Evolutionary conservation across 345 rosid genomes (phyloP), one percentile per base, ranked within the genome.

Genomic region (Turritis glabra): DNA sequence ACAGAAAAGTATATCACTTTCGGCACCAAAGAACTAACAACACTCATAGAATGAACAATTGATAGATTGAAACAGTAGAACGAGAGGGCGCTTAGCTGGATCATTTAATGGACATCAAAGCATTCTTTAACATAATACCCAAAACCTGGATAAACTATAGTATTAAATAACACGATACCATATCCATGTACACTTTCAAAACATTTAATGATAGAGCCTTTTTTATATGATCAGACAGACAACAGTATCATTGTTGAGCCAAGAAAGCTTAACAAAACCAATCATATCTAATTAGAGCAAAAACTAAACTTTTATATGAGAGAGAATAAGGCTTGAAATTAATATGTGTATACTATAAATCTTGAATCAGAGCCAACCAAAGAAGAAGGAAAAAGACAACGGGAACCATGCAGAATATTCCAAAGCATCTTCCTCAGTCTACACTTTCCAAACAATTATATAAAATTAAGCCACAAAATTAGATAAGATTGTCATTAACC

Each of bases 331-430:
- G n/a, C n/a, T n/a, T n/a, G n/a, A n/a, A n/a, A n/a, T n/a, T n/a
- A n/a, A n/a, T n/a, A n/a, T n/a, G n/a, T n/a, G n/a, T n/a, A n/a
- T n/a, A n/a, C n/a, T n/a, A n/a, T n/a, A n/a, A n/a, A 33, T 12
- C 15, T 48, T 75, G 67, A 33, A 51, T 21, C 12, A 30, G 63
- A 67, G 44, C 57, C 73, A 21, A 50, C 56, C 72, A 47, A 71
- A 47, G 23, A 68, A 61, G 17, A 5, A 52, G 5, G 71, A 56
- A 27, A 56, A 55, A 22, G 68, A 71, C 67, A 71, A 37, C 26
- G 7, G 63, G 59, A 32, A 46, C 59, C 57, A 47, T 64, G 62
- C 56, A 71, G 77, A 77, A 77, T 77, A 77, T 77, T 64, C 80
- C 40, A 48, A 50, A 64, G 80, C 80, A 77, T 77, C 47, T 64